Evolutionary conservation across 441 rosid species (phyloP).

Genomic region (Sinapis alba): DNA sequence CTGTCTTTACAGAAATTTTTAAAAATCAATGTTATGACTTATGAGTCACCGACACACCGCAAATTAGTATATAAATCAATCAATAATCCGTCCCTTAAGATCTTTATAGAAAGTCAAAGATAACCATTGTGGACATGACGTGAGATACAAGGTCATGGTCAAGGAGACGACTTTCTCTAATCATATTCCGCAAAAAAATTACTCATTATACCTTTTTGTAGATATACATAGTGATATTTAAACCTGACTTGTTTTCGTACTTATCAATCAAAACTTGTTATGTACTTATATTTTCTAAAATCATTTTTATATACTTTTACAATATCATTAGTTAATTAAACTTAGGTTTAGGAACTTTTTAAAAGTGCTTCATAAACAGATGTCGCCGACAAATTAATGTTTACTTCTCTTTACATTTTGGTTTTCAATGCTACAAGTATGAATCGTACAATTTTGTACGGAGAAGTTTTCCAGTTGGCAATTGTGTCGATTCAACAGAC

Average conservation of each 20-base stretch:
- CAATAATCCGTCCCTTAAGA: neutral
- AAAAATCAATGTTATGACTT: neutral
- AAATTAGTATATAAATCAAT: neutral
- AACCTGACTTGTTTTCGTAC: neutral
- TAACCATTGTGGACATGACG: neutral
- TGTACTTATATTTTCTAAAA: neutral
- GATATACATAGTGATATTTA: neutral
- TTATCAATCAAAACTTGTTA: neutral
- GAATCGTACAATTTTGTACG: neutral
- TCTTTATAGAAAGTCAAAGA: neutral
- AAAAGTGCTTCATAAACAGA: neutral
- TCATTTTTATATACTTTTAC: neutral
- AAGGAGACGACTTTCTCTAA: neutral
- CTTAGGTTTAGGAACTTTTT: neutral
- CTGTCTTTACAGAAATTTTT: neutral
- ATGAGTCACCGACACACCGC: conserved; percentile 8
- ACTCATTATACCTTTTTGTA: neutral
- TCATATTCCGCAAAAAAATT: neutral
- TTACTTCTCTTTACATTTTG: neutral
- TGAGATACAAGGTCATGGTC: neutral
- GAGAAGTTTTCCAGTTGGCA: neutral
- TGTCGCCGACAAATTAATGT: neutral
- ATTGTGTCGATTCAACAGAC: neutral
- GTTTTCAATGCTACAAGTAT: neutral
- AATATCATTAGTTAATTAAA: neutral